Base-by-base conservation (phyloP, 345 rosid species). In the Isatis tinctoria region DNA sequence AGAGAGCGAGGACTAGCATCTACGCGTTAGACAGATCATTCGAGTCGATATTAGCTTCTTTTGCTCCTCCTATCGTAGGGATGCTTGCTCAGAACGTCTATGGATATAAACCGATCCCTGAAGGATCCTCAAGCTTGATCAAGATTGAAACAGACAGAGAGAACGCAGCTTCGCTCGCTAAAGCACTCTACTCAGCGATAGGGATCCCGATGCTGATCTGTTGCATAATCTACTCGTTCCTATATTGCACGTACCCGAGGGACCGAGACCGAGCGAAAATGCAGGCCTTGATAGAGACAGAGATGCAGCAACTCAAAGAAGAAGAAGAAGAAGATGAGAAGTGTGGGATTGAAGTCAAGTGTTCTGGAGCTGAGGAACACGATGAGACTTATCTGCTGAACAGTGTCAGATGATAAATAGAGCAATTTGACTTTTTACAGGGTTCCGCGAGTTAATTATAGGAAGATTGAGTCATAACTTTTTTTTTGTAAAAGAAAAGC, bases 61-160 rank as follows among this genome's bases (percentile, higher is more conserved):
- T 94, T 69, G 95, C 98, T 72, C 98, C 97, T 39, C 98, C 95
- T 6, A 45, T 86, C 0, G 95, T 91, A 48, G 97, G 97, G 59
- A 76, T 94, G 52, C 81, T 94, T 58, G 96, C 97, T 68, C 95
- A 90, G 72, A 87, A 84, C 78, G 86, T 87, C 4, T 94, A 88
- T 26, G 96, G 98, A 14, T 91, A 88, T 74, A 91, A 82, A 81
- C 96, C 92, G 0, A 61, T 81, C 75, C 86, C 87, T 3, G 67
- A 79, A 65, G 88, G 87, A 73, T 85, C 91, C 3, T 70, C 69
- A 33, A 62, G 40, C 45, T 73, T 83, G 22, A 67, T 74, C 69
- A 87, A 79, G 81, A 80, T 85, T 32, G 86, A 79, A 32, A 87
- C 88, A 26, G 92, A 90, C 64, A 81, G 97, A 84, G 85, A 75